A percentile compares a stretch with the other conserved stretches of the same genome.
Conservation (phyloP, 805 yeast genomes). For the Kodamaea sagamina region DNA sequence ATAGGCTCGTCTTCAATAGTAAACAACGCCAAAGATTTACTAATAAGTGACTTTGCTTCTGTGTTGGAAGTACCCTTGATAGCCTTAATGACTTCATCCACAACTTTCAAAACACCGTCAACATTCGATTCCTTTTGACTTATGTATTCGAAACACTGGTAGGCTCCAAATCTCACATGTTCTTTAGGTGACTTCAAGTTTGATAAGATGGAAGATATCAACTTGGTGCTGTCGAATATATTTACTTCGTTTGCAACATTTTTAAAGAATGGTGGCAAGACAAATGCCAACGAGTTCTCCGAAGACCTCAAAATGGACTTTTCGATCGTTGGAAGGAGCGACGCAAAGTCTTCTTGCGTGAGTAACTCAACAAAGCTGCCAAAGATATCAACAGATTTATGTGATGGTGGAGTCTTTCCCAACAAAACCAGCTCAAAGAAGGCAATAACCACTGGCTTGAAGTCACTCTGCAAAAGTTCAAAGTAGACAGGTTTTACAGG, state of each 20-base stretch:
- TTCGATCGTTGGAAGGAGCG: slow-evolving; percentile 62
- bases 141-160: slow-evolving; percentile 31
- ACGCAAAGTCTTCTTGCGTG: slow-evolving; percentile 31
- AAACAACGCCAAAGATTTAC: slow-evolving; percentile 43
- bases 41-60: slow-evolving; percentile 63
- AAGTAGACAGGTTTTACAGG: slow-evolving; percentile 28
- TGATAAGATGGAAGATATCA: slow-evolving; percentile 33
- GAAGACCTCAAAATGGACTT: slow-evolving; percentile 78
- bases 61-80: slow-evolving; percentile 58
- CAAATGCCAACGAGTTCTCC: slow-evolving; percentile 59
- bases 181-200: slow-evolving; percentile 73
- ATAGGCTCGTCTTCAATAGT: slow-evolving; percentile 30
- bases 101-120: slow-evolving; percentile 28
- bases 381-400: slow-evolving; percentile 36
- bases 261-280: slow-evolving; percentile 54
- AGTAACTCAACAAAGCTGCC: slow-evolving; percentile 48
- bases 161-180: slow-evolving; percentile 54
- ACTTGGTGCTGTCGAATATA: slow-evolving; percentile 37
- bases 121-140: slow-evolving; percentile 20
- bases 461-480: slow-evolving; percentile 16
- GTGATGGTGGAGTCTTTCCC: slow-evolving; percentile 45
- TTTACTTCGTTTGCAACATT: slow-evolving; percentile 24
- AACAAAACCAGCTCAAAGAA: slow-evolving; percentile 43
- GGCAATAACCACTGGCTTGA: slow-evolving; percentile 18
- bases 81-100: slow-evolving; percentile 56